Base-by-base conservation (phyloP, 2,329 filamentous ascomycete genomes). In the Fusarium globosum region DNA sequence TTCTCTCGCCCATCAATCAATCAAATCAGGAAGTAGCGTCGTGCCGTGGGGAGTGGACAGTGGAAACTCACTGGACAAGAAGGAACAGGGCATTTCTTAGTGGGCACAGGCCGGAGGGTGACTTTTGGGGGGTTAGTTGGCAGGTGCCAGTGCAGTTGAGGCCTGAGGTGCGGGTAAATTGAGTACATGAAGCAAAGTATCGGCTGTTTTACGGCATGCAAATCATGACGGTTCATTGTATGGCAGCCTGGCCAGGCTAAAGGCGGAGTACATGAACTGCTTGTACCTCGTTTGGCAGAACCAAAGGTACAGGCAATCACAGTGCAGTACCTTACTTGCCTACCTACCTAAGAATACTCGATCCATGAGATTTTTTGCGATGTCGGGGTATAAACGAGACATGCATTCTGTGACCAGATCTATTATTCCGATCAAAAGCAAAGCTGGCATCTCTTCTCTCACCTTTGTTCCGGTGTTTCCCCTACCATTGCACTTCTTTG, bases 11-110 rank as follows among this genome's bases (percentile, higher is more conserved):
- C 67, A 18, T 39, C 35, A 41, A 28, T 55, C 65, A 73, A 74
- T 74, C 74, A 77, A 75, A 77, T 78, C 72, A 77, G 73, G 69
- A 76, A 77, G 73, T 76, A 75, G 74, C 72, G 72, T 77, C 64
- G 74, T 75, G 65, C 23, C 59, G 59, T 70, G 73, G 73, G 74
- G 67, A 66, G 60, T 56, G 46, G 28, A 12, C 53, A 73, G 56
- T 64, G 39, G 21, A 57, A 38, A 53, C 51, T 53, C 51, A 53
- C 51, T 53, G 35, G 23, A 53, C 51, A 36, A 35, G 35, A 26
- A 28, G 35, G 43, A 23, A 23, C 59, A 61, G 36, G 61, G 51
- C 39, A 55, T 26, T 55, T 55, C 15, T 23, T 39, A 62, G 63
- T 68, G 72, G 73, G 69, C 68, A 76, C 76, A 74, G 66, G 76